Percentiles rank a stretch among this genome's conserved stretches.
Conservation (phyloP, 495 filamentous ascomycete species). For the Mytilinidion resinicola region DNA sequence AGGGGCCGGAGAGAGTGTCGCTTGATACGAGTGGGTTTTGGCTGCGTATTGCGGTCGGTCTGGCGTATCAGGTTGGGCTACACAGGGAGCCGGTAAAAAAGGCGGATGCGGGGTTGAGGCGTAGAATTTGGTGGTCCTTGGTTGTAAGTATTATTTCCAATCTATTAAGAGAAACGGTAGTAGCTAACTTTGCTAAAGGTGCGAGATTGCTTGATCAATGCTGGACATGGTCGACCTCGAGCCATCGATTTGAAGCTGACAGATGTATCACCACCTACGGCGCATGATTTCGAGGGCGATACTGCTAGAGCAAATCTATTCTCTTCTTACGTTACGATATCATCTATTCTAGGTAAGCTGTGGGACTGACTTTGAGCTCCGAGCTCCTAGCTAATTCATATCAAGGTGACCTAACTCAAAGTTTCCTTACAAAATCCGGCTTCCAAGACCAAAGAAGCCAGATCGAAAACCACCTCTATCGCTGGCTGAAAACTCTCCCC, state of each 20-base stretch:
- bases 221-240: conserved; percentile 24
- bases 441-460: conserved; percentile 17
- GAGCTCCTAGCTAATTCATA: not conserved
- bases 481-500: conserved; percentile 24
- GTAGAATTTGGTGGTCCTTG: conserved; percentile 23
- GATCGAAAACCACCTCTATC: conserved; percentile 17
- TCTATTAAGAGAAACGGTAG: not conserved
- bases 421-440: conserved; percentile 18
- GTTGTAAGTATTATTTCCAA: conserved; percentile 7
- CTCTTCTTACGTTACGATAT: conserved; percentile 19
- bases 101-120: conserved; percentile 15
- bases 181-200: not conserved
- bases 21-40: conserved; percentile 27
- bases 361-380: not conserved
- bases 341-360: conserved; percentile 19
- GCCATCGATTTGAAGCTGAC: conserved; percentile 21
- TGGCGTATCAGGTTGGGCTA: conserved; percentile 26
- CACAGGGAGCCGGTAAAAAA: conserved; percentile 17
- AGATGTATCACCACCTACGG: conserved; percentile 16
- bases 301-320: conserved; percentile 16
- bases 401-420: conserved; percentile 21
- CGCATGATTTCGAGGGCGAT: conserved; percentile 20
- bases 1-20: conserved; percentile 23
- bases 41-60: conserved; percentile 15
- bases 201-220: conserved; percentile 25